Conservation (phyloP, 2,329 filamentous ascomycete species). For the Leptodontidium sp. region DNA sequence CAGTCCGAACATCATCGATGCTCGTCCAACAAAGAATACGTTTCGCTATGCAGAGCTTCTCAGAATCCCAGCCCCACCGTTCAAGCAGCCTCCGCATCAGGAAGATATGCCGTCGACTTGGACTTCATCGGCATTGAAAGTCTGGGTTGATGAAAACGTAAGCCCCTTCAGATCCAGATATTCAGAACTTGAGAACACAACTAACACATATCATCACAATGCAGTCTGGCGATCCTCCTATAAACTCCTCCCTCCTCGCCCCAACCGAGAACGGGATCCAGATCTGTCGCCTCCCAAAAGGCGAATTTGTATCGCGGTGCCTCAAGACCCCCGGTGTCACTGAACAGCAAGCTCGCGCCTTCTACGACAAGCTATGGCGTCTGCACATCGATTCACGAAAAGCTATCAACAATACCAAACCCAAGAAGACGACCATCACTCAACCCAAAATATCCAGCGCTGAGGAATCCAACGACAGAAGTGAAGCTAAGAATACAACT, state of each 20-base stretch:
- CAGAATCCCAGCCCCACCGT: constrained; percentile 49
- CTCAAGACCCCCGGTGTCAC: constrained; percentile 49
- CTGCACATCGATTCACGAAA: constrained; percentile 52
- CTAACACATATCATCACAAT: neutral
- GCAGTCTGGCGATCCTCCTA: constrained; percentile 51
- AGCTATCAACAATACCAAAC: constrained; percentile 37
- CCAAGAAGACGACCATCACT: constrained; percentile 30
- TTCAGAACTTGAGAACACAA: neutral
- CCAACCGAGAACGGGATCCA: constrained; percentile 53
- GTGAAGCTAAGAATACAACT: neutral
- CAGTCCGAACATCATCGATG: constrained; percentile 90
- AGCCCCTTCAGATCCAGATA: constrained; percentile 33
- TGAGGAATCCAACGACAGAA: neutral
- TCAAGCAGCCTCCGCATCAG: constrained; percentile 40
- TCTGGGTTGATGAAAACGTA: constrained; percentile 54
- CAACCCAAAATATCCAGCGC: neutral
- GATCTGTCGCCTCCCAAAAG: constrained; percentile 51
- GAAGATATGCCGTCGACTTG: constrained; percentile 49
- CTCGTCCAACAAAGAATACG: constrained; percentile 82
- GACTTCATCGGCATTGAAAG: constrained; percentile 50
- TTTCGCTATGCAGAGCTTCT: constrained; percentile 85
- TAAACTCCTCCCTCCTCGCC: constrained; percentile 49
- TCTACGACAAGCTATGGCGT: constrained; percentile 54
- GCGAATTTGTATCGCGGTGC: constrained; percentile 53
- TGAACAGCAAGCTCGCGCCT: constrained; percentile 51